phyloP scores from a whole-genome alignment of 2,329 filamentous ascomycete genomes.

The Rhytidhysteron rufulum region DNA sequence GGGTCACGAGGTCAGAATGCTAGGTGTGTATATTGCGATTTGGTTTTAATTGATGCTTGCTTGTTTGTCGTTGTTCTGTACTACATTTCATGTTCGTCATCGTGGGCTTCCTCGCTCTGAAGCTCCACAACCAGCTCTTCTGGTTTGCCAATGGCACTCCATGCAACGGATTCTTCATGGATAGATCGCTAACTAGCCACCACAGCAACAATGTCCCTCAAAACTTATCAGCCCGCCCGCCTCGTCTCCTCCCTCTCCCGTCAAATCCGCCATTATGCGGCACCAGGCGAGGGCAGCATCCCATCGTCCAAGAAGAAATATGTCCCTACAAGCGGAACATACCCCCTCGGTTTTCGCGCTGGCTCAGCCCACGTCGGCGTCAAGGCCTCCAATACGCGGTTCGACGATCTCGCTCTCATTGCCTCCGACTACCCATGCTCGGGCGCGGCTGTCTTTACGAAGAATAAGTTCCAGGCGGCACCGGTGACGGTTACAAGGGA shows the following conservation, averaged over 20 bases:
- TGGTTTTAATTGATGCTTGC: no score
- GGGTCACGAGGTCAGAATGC: no score
- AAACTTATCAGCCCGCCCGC: slow-evolving; percentile 22
- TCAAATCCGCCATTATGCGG: slow-evolving; percentile 55
- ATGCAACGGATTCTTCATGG: no score
- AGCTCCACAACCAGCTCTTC: no score
- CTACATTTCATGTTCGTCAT: no score
- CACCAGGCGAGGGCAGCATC: slow-evolving; percentile 56
- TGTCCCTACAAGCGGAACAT: slow-evolving; percentile 77
- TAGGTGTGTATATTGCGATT: no score
- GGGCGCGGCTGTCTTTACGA: slow-evolving; percentile 91
- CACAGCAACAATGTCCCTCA: slow-evolving; percentile 21
- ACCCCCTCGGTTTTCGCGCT: slow-evolving; percentile 84
- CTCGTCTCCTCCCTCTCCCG: slow-evolving; percentile 18
- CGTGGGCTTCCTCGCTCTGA: no score
- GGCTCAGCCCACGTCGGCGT: slow-evolving; percentile 89
- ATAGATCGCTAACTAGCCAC: no score
- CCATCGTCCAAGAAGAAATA: slow-evolving; percentile 86
- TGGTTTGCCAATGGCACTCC: no score
- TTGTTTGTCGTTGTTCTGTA: no score
- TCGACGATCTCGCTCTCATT: slow-evolving; percentile 86
- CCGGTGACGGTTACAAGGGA: slow-evolving; percentile 82
- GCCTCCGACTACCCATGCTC: slow-evolving; percentile 82
- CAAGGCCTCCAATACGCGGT: slow-evolving; percentile 86
- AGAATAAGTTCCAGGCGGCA: slow-evolving; percentile 96